Conservation (phyloP, 1,139 yeast genomes). For the Geotrichum klebahnii region DNA sequence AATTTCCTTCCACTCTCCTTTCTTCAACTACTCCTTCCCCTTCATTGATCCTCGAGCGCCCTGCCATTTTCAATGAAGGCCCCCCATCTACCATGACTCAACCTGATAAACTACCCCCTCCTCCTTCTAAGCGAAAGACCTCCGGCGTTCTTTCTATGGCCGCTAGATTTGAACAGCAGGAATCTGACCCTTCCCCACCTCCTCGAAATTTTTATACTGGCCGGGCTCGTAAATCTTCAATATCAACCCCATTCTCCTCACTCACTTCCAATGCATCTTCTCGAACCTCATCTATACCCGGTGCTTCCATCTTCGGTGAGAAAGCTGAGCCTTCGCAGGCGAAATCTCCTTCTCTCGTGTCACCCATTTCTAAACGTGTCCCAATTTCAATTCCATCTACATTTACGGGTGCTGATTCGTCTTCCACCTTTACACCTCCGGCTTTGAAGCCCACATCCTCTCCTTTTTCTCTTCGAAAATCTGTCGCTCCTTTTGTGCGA, state of each 20-base stretch:
- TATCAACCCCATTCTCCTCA: background rate
- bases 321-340: background rate
- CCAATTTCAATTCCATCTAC: background rate
- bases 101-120: background rate
- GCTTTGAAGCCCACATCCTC: background rate
- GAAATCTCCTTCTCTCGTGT: background rate
- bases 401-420: background rate
- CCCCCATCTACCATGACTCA: slow-evolving; percentile 3
- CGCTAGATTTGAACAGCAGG: slow-evolving; percentile 18
- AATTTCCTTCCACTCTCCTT: slow-evolving; percentile 4
- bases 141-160: slow-evolving; percentile 19
- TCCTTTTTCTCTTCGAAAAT: background rate
- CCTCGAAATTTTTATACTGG: background rate
- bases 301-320: too few relatives aligned
- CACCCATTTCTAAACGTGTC: background rate
- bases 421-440: too few relatives aligned
- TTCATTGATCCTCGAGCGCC: slow-evolving; percentile 4
- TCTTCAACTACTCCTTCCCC: background rate
- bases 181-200: slow-evolving; percentile 5
- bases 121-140: slow-evolving; percentile 1
- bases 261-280: background rate
- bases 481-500: too few relatives aligned
- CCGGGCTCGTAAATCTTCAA: slow-evolving; percentile 1
- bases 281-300: background rate
- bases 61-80: slow-evolving; percentile 3